Evolutionary conservation across 2,329 filamentous ascomycete species (phyloP), one percentile per base, ranked within the genome.

Genomic region (Trichoderma endophyticum): DNA sequence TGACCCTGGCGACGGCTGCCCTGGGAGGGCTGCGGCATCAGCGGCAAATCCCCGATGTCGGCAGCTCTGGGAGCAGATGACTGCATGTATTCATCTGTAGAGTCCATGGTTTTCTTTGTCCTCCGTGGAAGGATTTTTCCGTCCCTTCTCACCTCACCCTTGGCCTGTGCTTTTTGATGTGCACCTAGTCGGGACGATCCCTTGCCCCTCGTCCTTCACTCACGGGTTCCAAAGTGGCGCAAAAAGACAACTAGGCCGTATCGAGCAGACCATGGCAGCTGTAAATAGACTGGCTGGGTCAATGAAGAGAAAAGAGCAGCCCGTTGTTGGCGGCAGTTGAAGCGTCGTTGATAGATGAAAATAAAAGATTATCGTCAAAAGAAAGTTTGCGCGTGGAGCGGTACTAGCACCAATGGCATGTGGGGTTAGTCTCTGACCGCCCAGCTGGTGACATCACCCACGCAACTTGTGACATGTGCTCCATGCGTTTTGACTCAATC

Each of bases 1-100:
- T 74, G 70, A 54, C 30, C 61, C 75, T 43, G 75, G 69, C 60
- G 75, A 59, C 51, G 72, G 74, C 15, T 57, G 39, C 39, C 39
- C 39, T n/a, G 6, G 6, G 64, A 67, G 11, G 64, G 34, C 71
- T 26, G 71, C 28, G 48, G 56, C 21, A 36, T 43, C 43, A 56
- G 70, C 39, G 59, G 43, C 57, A 68, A 71, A 12, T 65, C 48
- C 39, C 57, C 62, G 61, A 32, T 18, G 51, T 63, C 68, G 30
- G 66, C 36, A 48, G 56, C 34, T 12, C 39, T n/a, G 48, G 32
- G 43, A 21, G 43, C 43, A 21, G 43, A 51, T 11, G 43, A 51
- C 43, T 51, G 43, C 43, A 51, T 51, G 43, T 21, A 36, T 18
- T 72, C 57, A 26, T 62, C 70, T 62, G 34, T 26, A 65, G 69